Conservation (phyloP, 306 rosid species). For the Gillenia trifoliata region DNA sequence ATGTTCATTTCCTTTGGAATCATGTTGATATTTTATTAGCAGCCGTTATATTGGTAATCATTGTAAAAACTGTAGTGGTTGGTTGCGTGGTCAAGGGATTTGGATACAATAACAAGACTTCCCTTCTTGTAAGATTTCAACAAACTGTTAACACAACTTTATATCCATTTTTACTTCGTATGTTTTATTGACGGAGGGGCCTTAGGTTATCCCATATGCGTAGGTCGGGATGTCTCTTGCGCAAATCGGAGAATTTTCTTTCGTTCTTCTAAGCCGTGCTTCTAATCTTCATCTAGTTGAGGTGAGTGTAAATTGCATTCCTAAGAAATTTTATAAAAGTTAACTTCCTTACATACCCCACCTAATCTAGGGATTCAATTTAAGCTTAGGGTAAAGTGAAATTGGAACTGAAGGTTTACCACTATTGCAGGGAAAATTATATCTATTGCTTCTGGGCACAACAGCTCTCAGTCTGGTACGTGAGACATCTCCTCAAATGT, state of each 20-base stretch:
- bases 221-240: conserved; percentile 98
- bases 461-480: conserved; percentile 96
- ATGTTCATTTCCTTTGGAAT: conserved; percentile 96
- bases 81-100: conserved; percentile 85
- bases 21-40: conserved; percentile 95
- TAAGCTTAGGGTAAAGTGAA: background rate
- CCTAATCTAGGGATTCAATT: background rate
- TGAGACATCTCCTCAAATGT: background rate
- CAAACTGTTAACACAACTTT: conserved; percentile 18
- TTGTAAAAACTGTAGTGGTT: conserved; percentile 74
- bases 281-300: conserved; percentile 96
- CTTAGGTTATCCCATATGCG: conserved; percentile 56
- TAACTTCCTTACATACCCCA: background rate
- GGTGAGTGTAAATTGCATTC: conserved; percentile 35
- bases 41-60: conserved; percentile 85
- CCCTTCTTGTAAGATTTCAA: conserved; percentile 74
- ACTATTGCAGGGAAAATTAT: conserved; percentile 77
- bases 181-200: conserved; percentile 44
- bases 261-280: conserved; percentile 97
- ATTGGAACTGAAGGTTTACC: conserved; percentile 11
- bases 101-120: conserved; percentile 86
- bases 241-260: conserved; percentile 96
- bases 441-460: conserved; percentile 84
- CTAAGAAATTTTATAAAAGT: background rate
- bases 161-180: conserved; percentile 25